Evolutionary conservation across 2,329 filamentous ascomycete species (phyloP).

Genomic region (Tolypocladium guangdongense): DNA sequence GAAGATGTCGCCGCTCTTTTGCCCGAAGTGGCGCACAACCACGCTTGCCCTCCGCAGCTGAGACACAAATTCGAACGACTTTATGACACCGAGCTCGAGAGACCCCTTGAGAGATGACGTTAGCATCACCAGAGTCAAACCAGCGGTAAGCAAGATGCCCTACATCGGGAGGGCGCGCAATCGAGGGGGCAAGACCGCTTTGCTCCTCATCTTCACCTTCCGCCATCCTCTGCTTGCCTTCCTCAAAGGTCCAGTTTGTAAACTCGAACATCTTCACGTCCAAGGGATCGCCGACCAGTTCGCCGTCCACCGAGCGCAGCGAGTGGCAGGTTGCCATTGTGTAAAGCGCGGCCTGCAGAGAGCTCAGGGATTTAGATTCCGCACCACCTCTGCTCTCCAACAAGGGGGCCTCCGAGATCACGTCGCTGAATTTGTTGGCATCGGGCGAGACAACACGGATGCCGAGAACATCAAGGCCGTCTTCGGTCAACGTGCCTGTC

Average conservation of each 20-base stretch:
- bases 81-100: conserved; percentile 82
- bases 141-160: neutral
- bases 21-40: conserved; percentile 78
- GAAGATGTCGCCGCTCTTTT: conserved; percentile 74
- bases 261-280: conserved; percentile 99
- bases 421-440: conserved; percentile 57
- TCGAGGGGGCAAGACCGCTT: conserved; percentile 69
- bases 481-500: conserved; percentile 94
- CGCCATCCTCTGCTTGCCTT: conserved; percentile 60
- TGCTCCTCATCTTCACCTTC: conserved; percentile 64
- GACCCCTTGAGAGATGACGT: conserved; percentile 28
- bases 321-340: conserved; percentile 98
- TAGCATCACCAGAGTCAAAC: conserved; percentile 9
- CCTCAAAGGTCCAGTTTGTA: conserved; percentile 84
- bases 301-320: conserved; percentile 72
- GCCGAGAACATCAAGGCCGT: conserved; percentile 87
- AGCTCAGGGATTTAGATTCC: conserved; percentile 10
- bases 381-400: neutral
- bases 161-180: conserved; percentile 66
- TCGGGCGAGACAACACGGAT: conserved; percentile 64
- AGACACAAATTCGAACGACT: conserved; percentile 89
- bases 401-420: conserved; percentile 47
- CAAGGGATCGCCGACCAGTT: conserved; percentile 84
- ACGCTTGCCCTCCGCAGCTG: conserved; percentile 88
- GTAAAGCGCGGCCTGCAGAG: conserved; percentile 57